These are phyloP conservation scores for Beauveria australis DNA, from an alignment of 2,329 filamentous ascomycete genomes.

Conservation along the genomic window DNA sequence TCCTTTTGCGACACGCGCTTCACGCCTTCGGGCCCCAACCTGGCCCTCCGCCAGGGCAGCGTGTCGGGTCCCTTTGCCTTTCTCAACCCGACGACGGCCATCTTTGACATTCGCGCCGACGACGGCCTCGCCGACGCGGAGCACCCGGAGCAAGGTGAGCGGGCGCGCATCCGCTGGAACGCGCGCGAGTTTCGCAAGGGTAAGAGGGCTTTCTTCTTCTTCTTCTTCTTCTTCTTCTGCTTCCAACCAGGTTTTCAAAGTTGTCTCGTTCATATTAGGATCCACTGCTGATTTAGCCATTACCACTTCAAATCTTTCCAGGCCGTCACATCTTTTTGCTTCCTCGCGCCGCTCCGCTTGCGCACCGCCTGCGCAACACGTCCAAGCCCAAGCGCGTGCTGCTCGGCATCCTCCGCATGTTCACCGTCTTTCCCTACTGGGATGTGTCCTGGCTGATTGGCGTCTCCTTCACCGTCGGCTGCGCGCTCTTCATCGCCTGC, in stretches of 20 bases:
- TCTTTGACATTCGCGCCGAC: conserved; percentile 12
- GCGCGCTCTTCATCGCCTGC: conserved; percentile 15
- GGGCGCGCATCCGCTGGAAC: conserved; percentile 13
- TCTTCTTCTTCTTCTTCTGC: neutral
- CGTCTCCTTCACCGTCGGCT: conserved; percentile 16
- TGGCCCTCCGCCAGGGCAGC: conserved; percentile 13
- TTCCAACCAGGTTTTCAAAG: neutral
- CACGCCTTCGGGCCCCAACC: conserved; percentile 11
- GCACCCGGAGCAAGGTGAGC: conserved; percentile 1
- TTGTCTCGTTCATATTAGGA: too few species aligned
- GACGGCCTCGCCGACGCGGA: conserved; percentile 3
- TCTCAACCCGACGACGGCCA: conserved; percentile 13
- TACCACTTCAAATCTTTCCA: neutral
- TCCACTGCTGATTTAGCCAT: too few species aligned
- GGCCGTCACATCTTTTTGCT: conserved; percentile 13
- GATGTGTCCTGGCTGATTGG: conserved; percentile 17
- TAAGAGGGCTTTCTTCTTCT: neutral
- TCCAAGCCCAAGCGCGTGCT: conserved; percentile 8
- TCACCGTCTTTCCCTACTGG: conserved; percentile 17
- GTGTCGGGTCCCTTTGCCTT: conserved; percentile 13
- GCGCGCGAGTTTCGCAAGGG: conserved; percentile 14
- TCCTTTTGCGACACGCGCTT: conserved; percentile 12
- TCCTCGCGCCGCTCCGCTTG: conserved; percentile 12
- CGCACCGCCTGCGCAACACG: conserved; percentile 10
- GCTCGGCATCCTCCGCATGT: conserved; percentile 15